phyloP scores from a whole-genome alignment of 768 basidiomycete species.

The Mycena epipterygia region DNA sequence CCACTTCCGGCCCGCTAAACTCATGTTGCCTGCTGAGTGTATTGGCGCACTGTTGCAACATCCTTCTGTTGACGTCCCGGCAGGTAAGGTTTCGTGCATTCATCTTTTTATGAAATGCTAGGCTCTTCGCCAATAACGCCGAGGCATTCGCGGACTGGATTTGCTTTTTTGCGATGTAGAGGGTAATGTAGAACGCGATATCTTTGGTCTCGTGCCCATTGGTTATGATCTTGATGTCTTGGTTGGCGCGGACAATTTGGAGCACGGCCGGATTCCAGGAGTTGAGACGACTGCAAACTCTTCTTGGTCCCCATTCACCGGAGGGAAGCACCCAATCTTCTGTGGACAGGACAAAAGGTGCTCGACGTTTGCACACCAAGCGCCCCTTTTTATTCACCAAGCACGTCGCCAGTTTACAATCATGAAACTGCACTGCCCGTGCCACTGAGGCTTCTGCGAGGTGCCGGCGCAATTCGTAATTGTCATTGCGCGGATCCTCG shows the following conservation, averaged over 20 bases:
- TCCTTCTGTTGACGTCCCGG: slow-evolving; percentile 35
- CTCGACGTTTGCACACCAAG: slow-evolving; percentile 48
- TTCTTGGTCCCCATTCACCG: slow-evolving; percentile 47
- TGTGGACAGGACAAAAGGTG: slow-evolving; percentile 41
- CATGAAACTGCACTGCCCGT: slow-evolving; percentile 49
- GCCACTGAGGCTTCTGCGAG: slow-evolving; percentile 40
- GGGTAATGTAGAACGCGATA: slow-evolving; percentile 48
- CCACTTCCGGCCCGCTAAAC: slow-evolving; percentile 52
- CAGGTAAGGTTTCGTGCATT: slow-evolving; percentile 11
- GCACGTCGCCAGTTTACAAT: slow-evolving; percentile 44
- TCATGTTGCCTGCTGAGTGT: slow-evolving; percentile 51
- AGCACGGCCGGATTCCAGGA: slow-evolving; percentile 44
- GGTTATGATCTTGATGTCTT: slow-evolving; percentile 55
- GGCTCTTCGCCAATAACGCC: slow-evolving; percentile 43
- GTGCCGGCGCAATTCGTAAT: slow-evolving; percentile 23
- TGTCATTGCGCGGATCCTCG: slow-evolving; percentile 40
- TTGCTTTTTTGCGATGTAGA: slow-evolving; percentile 44
- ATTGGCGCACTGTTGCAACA: slow-evolving; percentile 43
- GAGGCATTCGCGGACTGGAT: slow-evolving; percentile 43
- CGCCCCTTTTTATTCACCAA: slow-evolving; percentile 20
- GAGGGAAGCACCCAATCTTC: slow-evolving; percentile 41
- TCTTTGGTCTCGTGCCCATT: slow-evolving; percentile 49
- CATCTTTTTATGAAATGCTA: slow-evolving; percentile 39
- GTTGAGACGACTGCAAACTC: slow-evolving; percentile 41
- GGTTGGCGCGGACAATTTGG: slow-evolving; percentile 45